A percentile compares a stretch with the other conserved stretches of the same genome.
These are phyloP conservation scores for Aureobasidium sp. DNA, from an alignment of 2,329 filamentous ascomycete species.

Conservation along the genomic window DNA sequence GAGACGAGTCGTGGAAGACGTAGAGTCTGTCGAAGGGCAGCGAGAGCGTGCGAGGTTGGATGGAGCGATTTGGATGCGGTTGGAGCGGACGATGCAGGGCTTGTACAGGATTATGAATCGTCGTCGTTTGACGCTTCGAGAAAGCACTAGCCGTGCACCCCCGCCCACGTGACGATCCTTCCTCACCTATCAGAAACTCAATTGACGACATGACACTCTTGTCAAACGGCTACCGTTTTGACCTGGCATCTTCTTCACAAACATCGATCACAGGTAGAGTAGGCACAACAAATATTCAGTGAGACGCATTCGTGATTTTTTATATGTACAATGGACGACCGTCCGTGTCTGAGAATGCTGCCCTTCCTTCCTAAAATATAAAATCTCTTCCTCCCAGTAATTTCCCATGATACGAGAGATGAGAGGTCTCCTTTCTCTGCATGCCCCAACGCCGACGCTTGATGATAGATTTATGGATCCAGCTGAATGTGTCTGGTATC, in stretches of 20 bases:
- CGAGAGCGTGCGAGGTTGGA: neutral
- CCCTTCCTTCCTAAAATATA: neutral
- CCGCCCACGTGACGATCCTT: neutral
- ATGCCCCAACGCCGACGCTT: constrained; percentile 12
- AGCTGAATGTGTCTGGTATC: neutral
- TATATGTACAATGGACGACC: neutral
- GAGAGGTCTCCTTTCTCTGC: neutral
- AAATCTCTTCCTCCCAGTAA: neutral
- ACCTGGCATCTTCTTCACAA: neutral
- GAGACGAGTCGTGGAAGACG: neutral
- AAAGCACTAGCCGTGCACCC: neutral
- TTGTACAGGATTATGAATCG: constrained; percentile 13
- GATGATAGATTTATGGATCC: neutral
- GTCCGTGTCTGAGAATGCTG: neutral
- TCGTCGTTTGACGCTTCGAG: constrained; percentile 5
- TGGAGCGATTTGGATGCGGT: neutral
- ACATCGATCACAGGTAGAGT: neutral
- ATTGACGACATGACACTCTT: neutral
- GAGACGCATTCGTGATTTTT: neutral
- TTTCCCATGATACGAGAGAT: neutral
- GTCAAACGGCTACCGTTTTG: neutral
- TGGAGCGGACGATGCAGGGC: constrained; percentile 1
- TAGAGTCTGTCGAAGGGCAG: neutral
- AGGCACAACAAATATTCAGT: neutral
- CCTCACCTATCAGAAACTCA: neutral